A percentile compares a stretch with the other conserved stretches of the same genome.
phyloP scores from a whole-genome alignment of 148 eudicot species.

The Rhododendron vialii region DNA sequence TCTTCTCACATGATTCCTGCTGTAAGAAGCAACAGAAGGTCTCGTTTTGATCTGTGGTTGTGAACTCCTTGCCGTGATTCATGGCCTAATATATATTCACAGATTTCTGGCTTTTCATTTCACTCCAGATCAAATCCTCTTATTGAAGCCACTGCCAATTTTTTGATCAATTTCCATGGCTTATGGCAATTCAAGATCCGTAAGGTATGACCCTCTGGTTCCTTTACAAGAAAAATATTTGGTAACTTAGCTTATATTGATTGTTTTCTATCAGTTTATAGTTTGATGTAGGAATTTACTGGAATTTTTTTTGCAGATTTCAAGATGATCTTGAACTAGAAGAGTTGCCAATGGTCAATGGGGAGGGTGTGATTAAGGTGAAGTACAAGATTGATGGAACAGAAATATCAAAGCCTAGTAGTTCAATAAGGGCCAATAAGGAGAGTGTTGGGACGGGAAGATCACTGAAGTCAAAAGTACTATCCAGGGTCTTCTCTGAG shows the following conservation, averaged over 20 bases:
- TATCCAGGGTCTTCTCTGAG: slow-evolving; percentile 60
- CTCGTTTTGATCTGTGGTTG: slow-evolving; percentile 20
- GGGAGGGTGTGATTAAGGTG: slow-evolving; percentile 13
- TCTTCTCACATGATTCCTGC: slow-evolving; percentile 31
- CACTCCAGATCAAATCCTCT: slow-evolving; percentile 9
- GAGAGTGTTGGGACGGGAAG: slow-evolving; percentile 3
- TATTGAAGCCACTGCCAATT: not conserved
- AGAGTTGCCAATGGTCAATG: slow-evolving; percentile 9
- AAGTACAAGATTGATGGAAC: slow-evolving; percentile 34
- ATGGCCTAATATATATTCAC: not conserved
- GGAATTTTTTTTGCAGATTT: slow-evolving; percentile 25
- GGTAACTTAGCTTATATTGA: not conserved
- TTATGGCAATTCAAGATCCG: slow-evolving; percentile 57
- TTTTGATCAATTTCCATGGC: slow-evolving; percentile 27
- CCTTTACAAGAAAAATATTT: not conserved
- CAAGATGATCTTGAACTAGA: slow-evolving; percentile 36
- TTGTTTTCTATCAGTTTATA: not conserved
- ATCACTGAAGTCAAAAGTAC: slow-evolving; percentile 39
- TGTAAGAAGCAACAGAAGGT: slow-evolving; percentile 15
- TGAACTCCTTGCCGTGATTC: slow-evolving; percentile 9
- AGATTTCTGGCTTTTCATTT: not conserved
- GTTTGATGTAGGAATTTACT: not conserved
- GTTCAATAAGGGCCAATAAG: slow-evolving; percentile 5
- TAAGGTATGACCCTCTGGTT: slow-evolving; percentile 36
- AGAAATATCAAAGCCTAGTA: slow-evolving; percentile 15